Evolutionary conservation across 2,329 filamentous ascomycete species (phyloP).

Genomic region (Scytalidium sp.): DNA sequence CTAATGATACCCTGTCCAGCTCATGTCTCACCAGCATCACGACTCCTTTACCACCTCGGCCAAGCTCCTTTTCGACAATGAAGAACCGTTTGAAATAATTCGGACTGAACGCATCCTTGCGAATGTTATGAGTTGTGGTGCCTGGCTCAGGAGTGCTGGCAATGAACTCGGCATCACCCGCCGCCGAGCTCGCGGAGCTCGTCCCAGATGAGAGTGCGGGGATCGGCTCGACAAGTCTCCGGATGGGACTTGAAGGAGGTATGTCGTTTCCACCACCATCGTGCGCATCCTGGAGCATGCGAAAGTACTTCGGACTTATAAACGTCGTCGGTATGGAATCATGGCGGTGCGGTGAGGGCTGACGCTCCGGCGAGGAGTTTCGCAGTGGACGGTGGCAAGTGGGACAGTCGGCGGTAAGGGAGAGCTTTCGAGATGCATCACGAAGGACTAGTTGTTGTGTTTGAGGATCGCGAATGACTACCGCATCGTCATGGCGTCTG

Average conservation of each 20-base stretch:
- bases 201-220: constrained; percentile 14
- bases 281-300: constrained; percentile 69
- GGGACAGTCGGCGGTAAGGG: constrained; percentile 69
- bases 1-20: constrained; percentile 82
- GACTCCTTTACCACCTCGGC: constrained; percentile 89
- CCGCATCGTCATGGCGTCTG: constrained; percentile 87
- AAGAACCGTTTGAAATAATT: constrained; percentile 95
- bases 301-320: constrained; percentile 91
- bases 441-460: constrained; percentile 85
- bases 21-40: constrained; percentile 92
- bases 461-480: constrained; percentile 85
- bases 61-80: constrained; percentile 80
- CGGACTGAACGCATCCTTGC: constrained; percentile 81
- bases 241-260: constrained; percentile 49
- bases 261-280: constrained; percentile 41
- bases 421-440: constrained; percentile 49
- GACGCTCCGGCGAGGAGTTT: constrained; percentile 49
- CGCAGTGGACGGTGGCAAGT: constrained; percentile 30
- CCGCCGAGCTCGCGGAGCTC: constrained; percentile 20
- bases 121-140: constrained; percentile 67
- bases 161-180: constrained; percentile 45
- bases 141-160: constrained; percentile 44
- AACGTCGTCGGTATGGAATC: constrained; percentile 50
- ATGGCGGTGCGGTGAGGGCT: constrained; percentile 40
- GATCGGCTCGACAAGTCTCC: constrained; percentile 36